Base-by-base conservation (phyloP, 2,329 filamentous ascomycete species). In the Nigrospora sphaerica region DNA sequence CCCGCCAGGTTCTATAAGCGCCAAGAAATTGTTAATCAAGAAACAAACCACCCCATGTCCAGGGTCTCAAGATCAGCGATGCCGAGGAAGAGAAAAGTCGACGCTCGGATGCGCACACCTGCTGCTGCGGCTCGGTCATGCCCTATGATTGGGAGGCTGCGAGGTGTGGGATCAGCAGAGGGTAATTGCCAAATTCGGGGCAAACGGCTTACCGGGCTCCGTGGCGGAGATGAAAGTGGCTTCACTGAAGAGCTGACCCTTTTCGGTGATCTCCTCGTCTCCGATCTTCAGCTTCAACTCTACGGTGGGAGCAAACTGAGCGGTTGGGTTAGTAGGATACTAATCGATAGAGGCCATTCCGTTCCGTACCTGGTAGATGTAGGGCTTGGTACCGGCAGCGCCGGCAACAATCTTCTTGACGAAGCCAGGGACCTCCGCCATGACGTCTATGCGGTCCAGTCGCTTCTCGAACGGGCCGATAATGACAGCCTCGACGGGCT, bases 391-490 rank as follows among this genome's bases (percentile, higher is more conserved):
- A 52, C 93, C 93, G 4, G 85, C 89, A 12, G 92, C 88, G 53
- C 80, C 85, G 38, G 88, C 88, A 23, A 95, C 90, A 62, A 98
- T 89, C 57, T 83, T 83, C 80, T 98, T 98, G 66, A 98, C 85
- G 59, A 98, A 95, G 31, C 86, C 88, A 3, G 93, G 93, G 33
- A 98, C 86, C 68, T 98, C 91, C 19, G 87, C 89, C 89, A 98
- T 95, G 58, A 98, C 85, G 68, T 98, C 93, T 53, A 98, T 83
- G 53, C 86, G 80, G 67, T 98, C 93, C 32, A 85, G 70, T 42
- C 82, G 80, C 44, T 80, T 71, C 23, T 82, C 87, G 12, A 96
- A 73, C 33, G 73, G 60, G 5, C 84, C 85, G 55, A 86, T 83
- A 9, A 96, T 64, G 23, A 79, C 71, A 9, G 84, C 92, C 47